Evolutionary conservation across 495 filamentous ascomycete genomes (phyloP), one percentile per base, ranked within the genome.

Genomic region (Penicillium fimorum): DNA sequence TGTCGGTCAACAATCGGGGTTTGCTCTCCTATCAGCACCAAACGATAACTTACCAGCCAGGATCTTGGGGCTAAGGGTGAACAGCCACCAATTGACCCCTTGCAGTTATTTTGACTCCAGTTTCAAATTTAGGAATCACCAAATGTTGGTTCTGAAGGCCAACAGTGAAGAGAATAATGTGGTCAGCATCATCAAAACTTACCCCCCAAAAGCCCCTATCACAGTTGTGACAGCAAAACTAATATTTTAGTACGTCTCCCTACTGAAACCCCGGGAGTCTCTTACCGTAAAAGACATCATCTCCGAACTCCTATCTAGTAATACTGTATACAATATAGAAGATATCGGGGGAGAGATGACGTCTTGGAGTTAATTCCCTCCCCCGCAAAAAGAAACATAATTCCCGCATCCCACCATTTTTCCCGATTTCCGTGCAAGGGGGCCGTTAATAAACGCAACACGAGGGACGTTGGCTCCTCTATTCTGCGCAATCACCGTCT

Each of bases 1-100:
- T 53, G 50, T 53, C 50, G 50, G 50, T 53, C 50, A 53, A 41
- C 48, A 12, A 0, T 53, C 48, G 48, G 48, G 48, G 8, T 44
- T 53, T 53, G 40, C 41, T 44, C 3, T 17, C 50, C 40, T 22
- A 43, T 53, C 48, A 45, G 25, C 50, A 17, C 38, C 12, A 35
- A 33, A 17, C 29, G 35, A 20, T 20, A 40, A 18, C 45, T 33
- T 32, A 29, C 32, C 47, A 22, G 20, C 48, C 29, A 45, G 40
- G 50, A 22, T 43, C 15, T 18, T 42, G 49, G 24, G 32, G 35
- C 10, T 30, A 35, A 30, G 15, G 22, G 11, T 3, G 18, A 29
- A 17, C 18, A 50, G 24, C 46, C 46, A 48, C 46, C 12, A 46
- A 17, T 29, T 17, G 17, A 29, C 41, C 50, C 50, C 50, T 53